Evolutionary conservation across 1,284 basidiomycete species (phyloP), one percentile per base, ranked within the genome.

Genomic region (Microbotryum violaceum): DNA sequence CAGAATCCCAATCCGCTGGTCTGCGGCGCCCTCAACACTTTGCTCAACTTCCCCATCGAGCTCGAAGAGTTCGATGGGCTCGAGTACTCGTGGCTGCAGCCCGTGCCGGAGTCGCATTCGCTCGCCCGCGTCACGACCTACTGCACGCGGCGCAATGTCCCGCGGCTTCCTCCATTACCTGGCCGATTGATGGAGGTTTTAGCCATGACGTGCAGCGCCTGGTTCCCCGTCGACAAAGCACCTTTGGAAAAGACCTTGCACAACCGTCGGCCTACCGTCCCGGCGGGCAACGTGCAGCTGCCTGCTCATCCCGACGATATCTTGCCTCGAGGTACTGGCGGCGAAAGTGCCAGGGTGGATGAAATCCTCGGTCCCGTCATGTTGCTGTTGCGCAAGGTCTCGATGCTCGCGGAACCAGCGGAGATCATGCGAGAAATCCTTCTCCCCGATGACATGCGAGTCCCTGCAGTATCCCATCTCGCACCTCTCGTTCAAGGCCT

Each of bases 361-460:
- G 89, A 93, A 58, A 73, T 85, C 0, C 76, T 91, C 27, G 79
- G 83, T 2, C 91, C 91, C 1, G 77, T 92, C 16, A 79, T 87
- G 14, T 76, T 90, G 14, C 80, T 94, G 25, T 75, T 92, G 52
- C 82, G 84, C 2, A 82, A 86, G 61, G 74, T 89, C 27, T 87
- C 85, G 66, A 74, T 79, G 25, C 84, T 80, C 2, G 85, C 87
- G 65, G 81, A 83, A 57, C 75, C 75, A 1, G 82, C 84, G 57
- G 65, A 74, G 42, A 79, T 82, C 37, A 75, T 90, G 63, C 81
- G 83, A 56, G 80, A 83, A 47, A 81, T 82, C 78, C 76, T 94
- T 10, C 75, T 91, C 8, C 90, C 91, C 0, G 75, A 82, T 0
- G 82, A 86, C 68, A 71, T 94, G 73, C 80, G 58, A 65, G 80